Percentiles rank a stretch among this genome's conserved stretches.
These are phyloP conservation scores for Rhodamnia rubescens DNA, from an alignment of 345 rosid species.

Conservation along the genomic window DNA sequence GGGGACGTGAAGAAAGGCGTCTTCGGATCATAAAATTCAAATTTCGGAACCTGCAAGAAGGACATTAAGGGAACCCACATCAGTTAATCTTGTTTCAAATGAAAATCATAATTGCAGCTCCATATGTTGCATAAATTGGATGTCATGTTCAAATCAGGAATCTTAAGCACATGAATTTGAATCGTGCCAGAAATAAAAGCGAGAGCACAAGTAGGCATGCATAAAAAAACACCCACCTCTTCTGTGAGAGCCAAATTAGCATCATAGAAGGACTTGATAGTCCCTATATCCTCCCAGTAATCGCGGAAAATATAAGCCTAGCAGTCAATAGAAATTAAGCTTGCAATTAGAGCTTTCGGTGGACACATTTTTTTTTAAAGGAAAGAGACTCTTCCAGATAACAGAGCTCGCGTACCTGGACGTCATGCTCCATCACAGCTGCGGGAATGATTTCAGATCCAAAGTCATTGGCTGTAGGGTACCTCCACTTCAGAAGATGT, in stretches of 20 bases:
- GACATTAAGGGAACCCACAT: background rate
- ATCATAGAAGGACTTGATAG: constrained; percentile 76
- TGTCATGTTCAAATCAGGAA: background rate
- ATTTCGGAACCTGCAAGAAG: constrained; percentile 49
- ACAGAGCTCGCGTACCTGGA: constrained; percentile 39
- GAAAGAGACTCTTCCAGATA: background rate
- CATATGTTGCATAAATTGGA: background rate
- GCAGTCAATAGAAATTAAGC: constrained; percentile 1
- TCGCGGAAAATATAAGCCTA: constrained; percentile 76
- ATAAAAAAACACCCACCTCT: constrained; percentile 37
- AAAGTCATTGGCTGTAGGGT: constrained; percentile 79
- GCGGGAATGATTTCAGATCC: constrained; percentile 95
- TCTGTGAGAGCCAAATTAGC: constrained; percentile 90
- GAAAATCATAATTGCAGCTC: background rate
- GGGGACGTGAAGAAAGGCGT: constrained; percentile 95
- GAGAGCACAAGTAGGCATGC: background rate
- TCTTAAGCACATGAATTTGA: background rate
- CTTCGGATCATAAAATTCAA: constrained; percentile 78
- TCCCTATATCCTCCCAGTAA: constrained; percentile 98
- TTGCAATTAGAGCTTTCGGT: background rate
- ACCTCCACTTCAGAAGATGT: constrained; percentile 62
- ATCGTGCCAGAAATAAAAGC: background rate
- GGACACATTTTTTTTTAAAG: background rate
- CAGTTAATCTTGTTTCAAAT: background rate
- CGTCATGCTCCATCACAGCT: constrained; percentile 67